These are phyloP conservation scores for Ballota nigra DNA, from an alignment of 257 asterid species.

Conservation along the genomic window DNA sequence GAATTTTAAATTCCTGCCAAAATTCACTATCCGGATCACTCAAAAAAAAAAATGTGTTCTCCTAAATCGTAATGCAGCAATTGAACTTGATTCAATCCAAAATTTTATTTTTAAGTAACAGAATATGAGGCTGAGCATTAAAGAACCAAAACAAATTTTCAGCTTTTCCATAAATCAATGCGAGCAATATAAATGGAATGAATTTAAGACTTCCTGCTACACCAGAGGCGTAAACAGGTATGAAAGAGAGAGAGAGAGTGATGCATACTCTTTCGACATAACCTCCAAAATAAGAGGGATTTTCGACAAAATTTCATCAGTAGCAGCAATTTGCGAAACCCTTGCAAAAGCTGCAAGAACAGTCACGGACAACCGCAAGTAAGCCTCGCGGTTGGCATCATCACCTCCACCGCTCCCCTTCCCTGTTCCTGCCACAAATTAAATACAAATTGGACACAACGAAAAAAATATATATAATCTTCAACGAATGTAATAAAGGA, in stretches of 20 bases:
- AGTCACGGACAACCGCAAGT: slow-evolving; percentile 67
- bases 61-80: background rate
- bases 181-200: background rate
- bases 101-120: background rate
- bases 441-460: background rate
- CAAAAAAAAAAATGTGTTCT: background rate
- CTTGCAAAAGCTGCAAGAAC: slow-evolving; percentile 72
- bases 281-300: slow-evolving; percentile 59
- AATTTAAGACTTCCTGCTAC: background rate
- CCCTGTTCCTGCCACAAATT: slow-evolving; percentile 46
- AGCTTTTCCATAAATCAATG: background rate
- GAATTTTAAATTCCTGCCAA: too few species aligned
- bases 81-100: background rate
- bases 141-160: too few species aligned
- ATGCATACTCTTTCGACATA: slow-evolving; percentile 49
- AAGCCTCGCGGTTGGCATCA: slow-evolving; percentile 47
- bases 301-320: slow-evolving; percentile 52
- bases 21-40: background rate
- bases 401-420: slow-evolving; percentile 38
- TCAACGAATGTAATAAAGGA: background rate
- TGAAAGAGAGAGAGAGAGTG: background rate
- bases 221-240: background rate
- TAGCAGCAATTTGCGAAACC: slow-evolving; percentile 69
- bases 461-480: background rate
- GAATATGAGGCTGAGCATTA: background rate